A percentile compares a stretch with the other conserved stretches of the same genome.
These are phyloP conservation scores for Daldinia vernicosa DNA, from an alignment of 495 filamentous ascomycete genomes.

Conservation along the genomic window DNA sequence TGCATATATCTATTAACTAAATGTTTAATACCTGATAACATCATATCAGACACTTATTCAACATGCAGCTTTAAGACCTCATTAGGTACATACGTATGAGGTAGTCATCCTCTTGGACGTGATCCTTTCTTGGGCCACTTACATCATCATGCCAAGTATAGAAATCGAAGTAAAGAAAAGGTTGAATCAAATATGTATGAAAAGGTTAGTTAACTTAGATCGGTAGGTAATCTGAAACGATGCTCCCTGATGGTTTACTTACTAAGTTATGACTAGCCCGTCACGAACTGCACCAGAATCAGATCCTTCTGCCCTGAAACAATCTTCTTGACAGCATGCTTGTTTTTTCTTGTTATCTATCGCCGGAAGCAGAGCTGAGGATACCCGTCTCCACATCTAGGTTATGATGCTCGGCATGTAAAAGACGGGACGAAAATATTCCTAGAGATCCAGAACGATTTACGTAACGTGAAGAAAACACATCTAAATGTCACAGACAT, in stretches of 20 bases:
- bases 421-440: conserved; percentile 34
- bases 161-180: neutral
- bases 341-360: conserved; percentile 7
- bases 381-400: conserved; percentile 17
- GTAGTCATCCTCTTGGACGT: neutral
- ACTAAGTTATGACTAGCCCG: conserved; percentile 16
- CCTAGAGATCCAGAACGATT: conserved; percentile 17
- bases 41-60: neutral
- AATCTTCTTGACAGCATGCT: conserved; percentile 21
- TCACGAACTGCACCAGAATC: conserved; percentile 31
- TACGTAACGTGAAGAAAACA: neutral
- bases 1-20: neutral
- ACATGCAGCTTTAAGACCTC: neutral
- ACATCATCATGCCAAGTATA: neutral
- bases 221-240: conserved; percentile 29
- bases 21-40: neutral
- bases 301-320: conserved; percentile 38
- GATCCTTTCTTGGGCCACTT: neutral
- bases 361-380: conserved; percentile 14
- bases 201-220: too few relatives aligned
- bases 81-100: too few relatives aligned
- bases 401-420: conserved; percentile 12
- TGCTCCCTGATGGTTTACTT: conserved; percentile 9
- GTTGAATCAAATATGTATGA: too few relatives aligned
- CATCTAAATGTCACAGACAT: neutral